Evolutionary conservation across 140 eudicot genomes (phyloP), one percentile per base, ranked within the genome.

Genomic region (Oenanthe javanica): DNA sequence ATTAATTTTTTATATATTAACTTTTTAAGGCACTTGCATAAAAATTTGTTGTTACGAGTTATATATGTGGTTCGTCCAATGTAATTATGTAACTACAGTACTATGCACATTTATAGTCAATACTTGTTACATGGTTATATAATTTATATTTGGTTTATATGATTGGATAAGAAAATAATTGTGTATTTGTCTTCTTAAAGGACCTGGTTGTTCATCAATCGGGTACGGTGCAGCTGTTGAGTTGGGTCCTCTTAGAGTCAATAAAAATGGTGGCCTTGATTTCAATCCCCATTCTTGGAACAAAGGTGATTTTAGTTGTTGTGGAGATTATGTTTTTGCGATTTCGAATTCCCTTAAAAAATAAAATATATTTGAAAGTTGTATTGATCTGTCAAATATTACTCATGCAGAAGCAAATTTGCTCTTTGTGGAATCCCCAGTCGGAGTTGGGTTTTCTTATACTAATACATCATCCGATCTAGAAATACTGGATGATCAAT

Each of bases 161-260:
- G 31, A 38, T 2, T 42, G 50, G 1, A 27, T 66, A 40, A 31
- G 38, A 0, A 2, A 25, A 27, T 66, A 31, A 66, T 36, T 25
- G 21, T 14, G 18, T 48, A 36, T 50, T 79, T 46, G 21, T 15
- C n/a, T 57, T 50, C 43, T 67, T 75, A 80, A 61, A 89, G 93
- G 93, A 74, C 93, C 93, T 82, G 93, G 91, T 38, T 89, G 93
- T 67, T 89, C 93, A 47, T 89, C 93, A 78, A 71, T 89, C 73
- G 93, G 93, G 69, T 89, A 87, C 67, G 93, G 93, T 55, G 93
- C 91, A 42, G 88, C 88, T 74, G 82, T 67, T 61, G 93, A 89
- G 73, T 83, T 87, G 83, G 93, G 93, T 6, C 93, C 93, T 83
- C 89, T 89, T 38, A 80, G 55, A 80, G 89, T 89, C 61, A 77